These are phyloP conservation scores for Moniliella sp. DNA, from an alignment of 1,284 basidiomycete species.

Conservation along the genomic window DNA sequence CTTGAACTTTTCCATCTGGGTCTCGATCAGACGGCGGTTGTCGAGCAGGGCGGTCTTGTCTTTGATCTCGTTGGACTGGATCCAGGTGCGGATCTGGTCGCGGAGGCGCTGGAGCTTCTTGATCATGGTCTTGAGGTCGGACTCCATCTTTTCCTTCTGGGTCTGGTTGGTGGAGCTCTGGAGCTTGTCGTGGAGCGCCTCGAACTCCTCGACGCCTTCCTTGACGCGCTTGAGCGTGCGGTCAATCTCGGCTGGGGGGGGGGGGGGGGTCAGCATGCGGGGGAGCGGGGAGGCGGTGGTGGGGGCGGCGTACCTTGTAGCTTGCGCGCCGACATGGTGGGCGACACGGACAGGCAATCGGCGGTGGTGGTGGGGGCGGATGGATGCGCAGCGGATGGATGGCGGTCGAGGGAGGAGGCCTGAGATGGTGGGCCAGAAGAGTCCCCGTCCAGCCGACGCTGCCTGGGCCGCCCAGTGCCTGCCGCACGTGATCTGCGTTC, in stretches of 20 bases:
- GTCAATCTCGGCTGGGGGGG: conserved; percentile 25
- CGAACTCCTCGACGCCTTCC: conserved; percentile 32
- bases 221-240: conserved; percentile 31
- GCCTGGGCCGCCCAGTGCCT: too few species aligned
- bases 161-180: conserved; percentile 27
- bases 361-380: too few species aligned
- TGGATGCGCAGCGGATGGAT: too few species aligned
- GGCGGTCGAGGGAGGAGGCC: too few species aligned
- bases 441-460: too few species aligned
- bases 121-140: conserved; percentile 34
- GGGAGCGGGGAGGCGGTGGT: neutral
- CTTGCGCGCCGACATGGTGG: conserved; percentile 30
- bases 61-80: conserved; percentile 93
- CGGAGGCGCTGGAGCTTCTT: conserved; percentile 94
- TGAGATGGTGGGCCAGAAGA: too few species aligned
- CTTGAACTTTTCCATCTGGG: conserved; percentile 99
- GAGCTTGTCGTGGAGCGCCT: conserved; percentile 31
- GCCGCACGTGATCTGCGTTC: too few species aligned
- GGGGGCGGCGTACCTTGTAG: conserved; percentile 23
- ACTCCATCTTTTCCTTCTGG: conserved; percentile 33
- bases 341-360: conserved; percentile 1
- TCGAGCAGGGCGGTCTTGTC: conserved; percentile 85
- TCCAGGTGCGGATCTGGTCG: conserved; percentile 99
- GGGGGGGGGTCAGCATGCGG: conserved; percentile 1
- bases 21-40: conserved; percentile 86